These are phyloP conservation scores for Hypocrella siamensis DNA, from an alignment of 2,329 filamentous ascomycete species.

Conservation along the genomic window DNA sequence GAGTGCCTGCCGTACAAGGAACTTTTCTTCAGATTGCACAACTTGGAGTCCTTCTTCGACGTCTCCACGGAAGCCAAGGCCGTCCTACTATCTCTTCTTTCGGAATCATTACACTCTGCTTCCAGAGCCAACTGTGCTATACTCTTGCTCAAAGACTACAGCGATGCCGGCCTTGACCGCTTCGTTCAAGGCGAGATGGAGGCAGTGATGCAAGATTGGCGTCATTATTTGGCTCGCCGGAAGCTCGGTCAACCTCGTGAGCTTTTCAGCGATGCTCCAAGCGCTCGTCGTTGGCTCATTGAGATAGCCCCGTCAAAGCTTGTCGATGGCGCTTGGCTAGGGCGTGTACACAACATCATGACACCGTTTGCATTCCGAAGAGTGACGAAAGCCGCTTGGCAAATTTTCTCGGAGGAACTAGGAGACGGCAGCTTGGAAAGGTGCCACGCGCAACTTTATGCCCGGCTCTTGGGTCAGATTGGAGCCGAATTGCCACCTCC, in stretches of 20 bases:
- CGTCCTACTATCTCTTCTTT: neutral
- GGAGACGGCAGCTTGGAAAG: conserved; percentile 29
- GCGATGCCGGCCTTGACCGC: neutral
- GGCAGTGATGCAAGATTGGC: conserved; percentile 1
- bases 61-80: conserved; percentile 4
- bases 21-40: conserved; percentile 3
- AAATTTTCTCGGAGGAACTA: conserved; percentile 32
- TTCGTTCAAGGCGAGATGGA: conserved; percentile 4
- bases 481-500: conserved; percentile 25
- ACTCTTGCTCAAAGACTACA: conserved; percentile 3
- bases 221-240: conserved; percentile 4
- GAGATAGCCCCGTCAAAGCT: conserved; percentile 13
- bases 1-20: conserved; percentile 3
- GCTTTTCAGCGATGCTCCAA: conserved; percentile 3
- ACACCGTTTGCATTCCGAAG: conserved; percentile 22
- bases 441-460: conserved; percentile 25
- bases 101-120: neutral
- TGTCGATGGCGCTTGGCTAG: conserved; percentile 33
- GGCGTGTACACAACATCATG: conserved; percentile 20
- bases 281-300: conserved; percentile 3
- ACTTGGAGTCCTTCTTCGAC: conserved; percentile 6
- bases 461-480: conserved; percentile 9
- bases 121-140: neutral
- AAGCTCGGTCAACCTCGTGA: conserved; percentile 1
- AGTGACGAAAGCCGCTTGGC: conserved; percentile 22